Base-by-base conservation (phyloP, 1,284 basidiomycete species). In the Hemileia vastatrix region DNA sequence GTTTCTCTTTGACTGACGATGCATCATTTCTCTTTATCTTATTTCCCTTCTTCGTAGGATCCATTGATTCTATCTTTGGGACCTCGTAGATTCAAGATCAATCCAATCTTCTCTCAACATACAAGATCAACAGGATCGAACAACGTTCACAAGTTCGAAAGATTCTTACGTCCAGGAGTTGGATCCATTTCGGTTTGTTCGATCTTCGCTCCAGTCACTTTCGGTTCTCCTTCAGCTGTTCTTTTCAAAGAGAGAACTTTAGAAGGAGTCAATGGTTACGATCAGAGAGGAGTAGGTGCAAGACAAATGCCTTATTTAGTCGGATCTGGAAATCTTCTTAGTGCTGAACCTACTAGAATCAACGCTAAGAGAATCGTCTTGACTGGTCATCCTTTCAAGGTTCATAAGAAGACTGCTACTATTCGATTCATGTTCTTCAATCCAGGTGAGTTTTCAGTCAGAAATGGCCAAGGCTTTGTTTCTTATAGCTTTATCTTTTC, bases 361-460 rank as follows among this genome's bases (percentile, higher is more conserved):
- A 83, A 93, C 65, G 86, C 90, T 52, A 98, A 98, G 77, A 85
- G 93, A 19, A 84, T 95, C 75, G 81, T 96, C 64, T 81, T 98
- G 27, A 92, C 92, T 0, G 94, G 94, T 0, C 92, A 96, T 76
- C 94, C 94, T 0, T 90, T 90, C 84, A 95, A 94, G 75, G 86
- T 97, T 2, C 94, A 97, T 81, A 92, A 92, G 76, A 94, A 91
- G 80, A 93, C 90, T 1, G 93, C 92, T 0, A 97, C 94, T 4
- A 86, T 98, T 69, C 86, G 94, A 53, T 97, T 95, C 80, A 91
- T 98, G 90, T 96, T 98, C 79, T 97, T 98, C 82, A 88, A 94
- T 76, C 68, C 85, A 15, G 85, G 85, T 87, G 68, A 53, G 80
- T 72, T 47, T 15, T 4, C 24, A 5, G 33, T 36, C 33, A n/a